Percentiles rank a stretch among this genome's conserved stretches.
phyloP scores from a whole-genome alignment of 2,329 filamentous ascomycete species.

The Clathrospora elynae region DNA sequence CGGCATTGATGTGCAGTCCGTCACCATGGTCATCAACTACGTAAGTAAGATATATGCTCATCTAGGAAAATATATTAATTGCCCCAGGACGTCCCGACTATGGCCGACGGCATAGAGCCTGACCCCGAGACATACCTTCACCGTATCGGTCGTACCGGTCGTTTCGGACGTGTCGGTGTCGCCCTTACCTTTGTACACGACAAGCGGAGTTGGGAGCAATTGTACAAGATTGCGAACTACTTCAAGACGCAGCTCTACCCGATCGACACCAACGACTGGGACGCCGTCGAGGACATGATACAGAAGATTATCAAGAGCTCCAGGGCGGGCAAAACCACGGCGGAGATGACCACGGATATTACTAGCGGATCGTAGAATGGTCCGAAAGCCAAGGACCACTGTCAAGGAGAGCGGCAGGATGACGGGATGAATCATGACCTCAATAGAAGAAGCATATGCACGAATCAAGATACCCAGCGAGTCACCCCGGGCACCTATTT shows the following conservation, averaged over 20 bases:
- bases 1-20: slow-evolving; percentile 88
- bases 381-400: too few species aligned
- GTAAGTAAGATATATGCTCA: slow-evolving; percentile 52
- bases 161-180: slow-evolving; percentile 95
- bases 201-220: slow-evolving; percentile 76
- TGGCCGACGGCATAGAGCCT: slow-evolving; percentile 65
- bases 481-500: too few species aligned
- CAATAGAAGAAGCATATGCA: neutral
- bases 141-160: slow-evolving; percentile 94
- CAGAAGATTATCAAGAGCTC: slow-evolving; percentile 63
- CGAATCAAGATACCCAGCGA: slow-evolving; percentile 31
- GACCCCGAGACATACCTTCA: slow-evolving; percentile 97
- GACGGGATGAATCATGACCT: too few species aligned
- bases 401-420: too few species aligned
- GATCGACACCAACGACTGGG: slow-evolving; percentile 87
- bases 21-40: slow-evolving; percentile 99
- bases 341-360: slow-evolving; percentile 45
- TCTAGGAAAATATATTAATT: slow-evolving; percentile 14
- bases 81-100: slow-evolving; percentile 60
- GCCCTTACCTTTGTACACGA: slow-evolving; percentile 94
- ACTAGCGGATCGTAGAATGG: slow-evolving; percentile 7
- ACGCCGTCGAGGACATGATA: slow-evolving; percentile 80
- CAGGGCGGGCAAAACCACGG: slow-evolving; percentile 48
- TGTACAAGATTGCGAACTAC: slow-evolving; percentile 77
- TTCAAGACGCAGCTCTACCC: slow-evolving; percentile 82